A percentile compares a stretch with the other conserved stretches of the same genome.
Evolutionary conservation across 257 asterid genomes (phyloP).

Genomic region (Penstemon eatonii): DNA sequence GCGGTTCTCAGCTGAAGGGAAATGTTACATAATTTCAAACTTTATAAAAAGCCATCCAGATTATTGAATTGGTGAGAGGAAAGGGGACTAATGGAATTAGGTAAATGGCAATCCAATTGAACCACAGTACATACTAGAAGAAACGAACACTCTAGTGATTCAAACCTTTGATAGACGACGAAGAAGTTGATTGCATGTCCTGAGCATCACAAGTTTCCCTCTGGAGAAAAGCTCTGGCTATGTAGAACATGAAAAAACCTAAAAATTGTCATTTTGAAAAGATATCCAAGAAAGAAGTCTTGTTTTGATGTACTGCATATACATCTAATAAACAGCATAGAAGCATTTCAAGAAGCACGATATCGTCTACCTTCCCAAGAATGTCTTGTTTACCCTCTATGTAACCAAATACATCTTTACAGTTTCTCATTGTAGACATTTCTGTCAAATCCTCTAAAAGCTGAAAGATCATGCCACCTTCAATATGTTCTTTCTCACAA

Average conservation of each 20-base stretch:
- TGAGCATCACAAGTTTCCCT: conserved; percentile 98
- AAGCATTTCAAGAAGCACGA: conserved; percentile 9
- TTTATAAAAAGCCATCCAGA: conserved; percentile 18
- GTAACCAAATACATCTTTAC: conserved; percentile 89
- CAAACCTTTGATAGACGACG: conserved; percentile 96
- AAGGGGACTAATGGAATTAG: not conserved
- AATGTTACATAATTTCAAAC: not conserved
- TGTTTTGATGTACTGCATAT: conserved; percentile 7
- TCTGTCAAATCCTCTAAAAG: conserved; percentile 97
- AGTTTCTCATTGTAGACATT: conserved; percentile 98
- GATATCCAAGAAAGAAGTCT: conserved; percentile 7
- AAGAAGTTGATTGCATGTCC: conserved; percentile 98
- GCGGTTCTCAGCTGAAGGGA: conserved; percentile 16
- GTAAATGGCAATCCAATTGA: conserved; percentile 20
- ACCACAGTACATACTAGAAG: conserved; percentile 15
- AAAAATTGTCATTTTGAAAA: conserved; percentile 10
- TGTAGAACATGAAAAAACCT: conserved; percentile 31
- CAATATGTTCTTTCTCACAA: conserved; percentile 95
- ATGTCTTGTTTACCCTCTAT: conserved; percentile 96
- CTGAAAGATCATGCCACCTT: conserved; percentile 99
- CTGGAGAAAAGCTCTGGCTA: conserved; percentile 98
- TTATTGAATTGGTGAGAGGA: not conserved
- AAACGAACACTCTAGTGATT: conserved; percentile 21
- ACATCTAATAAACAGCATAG: conserved; percentile 22
- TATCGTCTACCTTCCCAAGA: conserved; percentile 78